Evolutionary conservation across 2,329 filamentous ascomycete species (phyloP), one percentile per base, ranked within the genome.

Genomic region (Penicillium sp.): DNA sequence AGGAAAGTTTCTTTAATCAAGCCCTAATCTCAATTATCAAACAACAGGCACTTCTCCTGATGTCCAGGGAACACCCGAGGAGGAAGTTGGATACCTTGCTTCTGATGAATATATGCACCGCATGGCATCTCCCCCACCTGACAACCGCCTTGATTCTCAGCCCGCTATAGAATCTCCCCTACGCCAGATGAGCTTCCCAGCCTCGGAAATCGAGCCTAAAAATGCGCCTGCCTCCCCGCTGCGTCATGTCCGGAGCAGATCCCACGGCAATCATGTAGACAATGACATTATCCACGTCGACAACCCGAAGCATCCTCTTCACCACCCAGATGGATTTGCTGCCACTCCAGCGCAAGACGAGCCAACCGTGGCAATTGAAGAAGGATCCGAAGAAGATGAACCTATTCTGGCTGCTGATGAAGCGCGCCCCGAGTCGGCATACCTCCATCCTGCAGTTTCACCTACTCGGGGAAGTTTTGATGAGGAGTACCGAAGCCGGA

Each of bases 381-480:
- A 79, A 13, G 78, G 82, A 55, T 78, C 82, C 43, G 83, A 84
- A 19, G 85, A 89, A 68, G 83, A 84, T 37, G 87, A 87, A 27
- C 93, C 93, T 0, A 96, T 99, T 62, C 79, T 99, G 50, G 95
- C 95, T 8, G 83, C 90, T 1, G 95, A 98, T 69, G 92, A 98
- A 75, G 82, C 96, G 29, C 85, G 90, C 54, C 84, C 87, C 0
- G 83, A 84, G 33, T 82, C 83, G 14, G 88, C 88, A 55, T 86
- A 85, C 64, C 81, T 91, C 68, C 87, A 90, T 52, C 91, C 95
- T 22, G 95, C 93, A 14, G 84, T 98, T 29, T 89, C 88, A n/a
- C 91, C 90, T 13, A 81, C 84, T 51, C 84, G 84, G 56, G 81
- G 81, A 50, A 87, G 83, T 66, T 81, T 84, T 31, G 81, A 82